Evolutionary conservation across 2,329 filamentous ascomycete species (phyloP), one percentile per base, ranked within the genome.

Genomic region (Neonectria ditissima): DNA sequence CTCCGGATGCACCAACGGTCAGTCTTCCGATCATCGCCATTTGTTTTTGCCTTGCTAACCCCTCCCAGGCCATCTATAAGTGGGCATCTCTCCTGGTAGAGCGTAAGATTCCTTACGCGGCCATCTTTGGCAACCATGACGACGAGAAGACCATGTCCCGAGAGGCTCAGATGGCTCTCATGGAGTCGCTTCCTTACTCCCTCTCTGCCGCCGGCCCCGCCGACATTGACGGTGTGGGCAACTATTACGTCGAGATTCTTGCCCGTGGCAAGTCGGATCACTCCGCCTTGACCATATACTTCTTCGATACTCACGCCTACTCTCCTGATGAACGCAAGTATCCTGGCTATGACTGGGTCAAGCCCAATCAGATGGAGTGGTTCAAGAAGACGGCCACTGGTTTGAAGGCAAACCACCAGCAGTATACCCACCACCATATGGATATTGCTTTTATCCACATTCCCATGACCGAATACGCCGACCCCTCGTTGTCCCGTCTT

Each of bases 391-490:
- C 92, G 1, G 90, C 92, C 1, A 83, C 90, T 61, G 81, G 88
- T 13, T 81, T 97, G 50, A 93, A 93, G 80, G 89, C 90, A 73
- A 88, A 88, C 64, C 94, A 97, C 76, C 86, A 87, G 65, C 89
- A 93, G 72, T 99, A 97, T 79, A 93, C 92, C 0, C 92, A 96
- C 74, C 91, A 94, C 55, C 96, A 98, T 77, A 92, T 99, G 87
- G 92, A 99, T 75, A 88, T 98, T 78, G 93, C 96, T 0, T 99
- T 99, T 76, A 97, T 99, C 66, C 96, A 99, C 77, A 99, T 99
- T 59, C 96, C 96, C 0, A 82, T 99, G 3, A 94, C 96, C 0
- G 96, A 99, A 77, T 97, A 97, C 74, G 84, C 86, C 41, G 86
- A 90, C 53, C 76, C 80, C 1, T 82, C 86, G 2, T 87, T 91